Percentiles rank a stretch among this genome's conserved stretches.
phyloP scores from a whole-genome alignment of 108 stramenopile genomes.

The Skeletonema menzelii region DNA sequence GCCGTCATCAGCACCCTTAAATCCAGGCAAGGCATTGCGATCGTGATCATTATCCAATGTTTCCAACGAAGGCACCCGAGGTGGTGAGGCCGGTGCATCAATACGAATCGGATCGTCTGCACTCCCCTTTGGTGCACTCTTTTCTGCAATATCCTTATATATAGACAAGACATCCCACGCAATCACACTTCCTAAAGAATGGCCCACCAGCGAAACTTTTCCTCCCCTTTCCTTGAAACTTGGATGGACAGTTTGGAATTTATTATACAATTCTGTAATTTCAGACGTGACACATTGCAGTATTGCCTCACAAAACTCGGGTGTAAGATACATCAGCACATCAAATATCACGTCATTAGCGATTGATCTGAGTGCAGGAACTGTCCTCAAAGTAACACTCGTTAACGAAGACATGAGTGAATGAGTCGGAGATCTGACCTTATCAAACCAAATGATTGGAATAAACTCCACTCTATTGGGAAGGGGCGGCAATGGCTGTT shows the following conservation, averaged over 20 bases:
- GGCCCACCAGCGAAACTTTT: slow-evolving; percentile 71
- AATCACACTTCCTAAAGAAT: slow-evolving; percentile 87
- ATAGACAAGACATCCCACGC: slow-evolving; percentile 85
- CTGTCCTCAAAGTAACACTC: slow-evolving; percentile 69
- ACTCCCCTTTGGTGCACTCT: slow-evolving; percentile 21
- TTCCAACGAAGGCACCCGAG: slow-evolving; percentile 6
- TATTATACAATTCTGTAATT: slow-evolving; percentile 54
- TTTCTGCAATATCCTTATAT: slow-evolving; percentile 50
- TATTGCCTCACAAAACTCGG: slow-evolving; percentile 78
- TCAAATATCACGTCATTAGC: slow-evolving; percentile 86
- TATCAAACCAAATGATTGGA: slow-evolving; percentile 86
- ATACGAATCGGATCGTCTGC: slow-evolving; percentile 26
- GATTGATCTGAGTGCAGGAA: slow-evolving; percentile 78
- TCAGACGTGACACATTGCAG: slow-evolving; percentile 73
- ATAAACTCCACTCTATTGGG: slow-evolving; percentile 84
- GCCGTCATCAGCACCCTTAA: not conserved
- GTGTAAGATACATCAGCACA: slow-evolving; percentile 73
- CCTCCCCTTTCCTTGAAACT: slow-evolving; percentile 59
- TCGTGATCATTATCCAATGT: slow-evolving; percentile 13
- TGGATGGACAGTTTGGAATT: slow-evolving; percentile 65
- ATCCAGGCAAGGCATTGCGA: not conserved
- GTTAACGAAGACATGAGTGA: slow-evolving; percentile 67
- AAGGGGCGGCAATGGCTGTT: slow-evolving; percentile 48
- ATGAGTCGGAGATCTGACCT: slow-evolving; percentile 62
- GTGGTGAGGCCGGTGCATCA: slow-evolving; percentile 20